Evolutionary conservation across 1,284 basidiomycete genomes (phyloP).

Genomic region (Vanrija sp.): DNA sequence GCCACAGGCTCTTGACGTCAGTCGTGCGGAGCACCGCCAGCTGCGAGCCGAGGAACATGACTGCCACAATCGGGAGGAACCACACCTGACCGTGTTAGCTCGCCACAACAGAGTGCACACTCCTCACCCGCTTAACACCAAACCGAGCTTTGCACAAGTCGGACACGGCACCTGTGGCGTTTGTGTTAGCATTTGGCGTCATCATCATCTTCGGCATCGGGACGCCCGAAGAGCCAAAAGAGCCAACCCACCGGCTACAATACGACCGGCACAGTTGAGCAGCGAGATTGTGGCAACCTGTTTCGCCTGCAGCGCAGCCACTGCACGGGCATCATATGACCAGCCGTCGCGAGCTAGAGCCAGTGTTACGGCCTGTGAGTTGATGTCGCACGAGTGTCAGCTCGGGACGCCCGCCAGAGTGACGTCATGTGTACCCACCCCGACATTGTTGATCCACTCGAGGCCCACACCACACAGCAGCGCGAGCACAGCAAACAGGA

Average conservation of each 20-base stretch:
- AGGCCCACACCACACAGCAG: constrained; percentile 79
- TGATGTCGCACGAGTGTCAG: no score
- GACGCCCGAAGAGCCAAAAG: no score
- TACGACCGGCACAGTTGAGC: constrained; percentile 76
- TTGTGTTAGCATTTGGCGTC: constrained; percentile 1
- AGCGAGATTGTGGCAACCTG: constrained; percentile 82
- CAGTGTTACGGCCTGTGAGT: constrained; percentile 65
- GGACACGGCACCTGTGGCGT: constrained; percentile 59
- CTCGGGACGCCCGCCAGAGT: not conserved
- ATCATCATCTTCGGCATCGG: no score
- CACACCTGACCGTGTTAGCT: constrained; percentile 48
- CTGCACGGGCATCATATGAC: constrained; percentile 61
- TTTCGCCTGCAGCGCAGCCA: constrained; percentile 71
- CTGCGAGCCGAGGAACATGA: constrained; percentile 67
- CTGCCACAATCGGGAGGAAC: constrained; percentile 64
- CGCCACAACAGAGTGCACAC: not conserved
- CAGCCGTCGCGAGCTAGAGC: constrained; percentile 68
- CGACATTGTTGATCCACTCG: constrained; percentile 94
- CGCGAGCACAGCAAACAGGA: constrained; percentile 66
- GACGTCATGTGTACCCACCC: constrained; percentile 37
- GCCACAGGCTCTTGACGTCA: constrained; percentile 64
- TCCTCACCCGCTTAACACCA: constrained; percentile 55
- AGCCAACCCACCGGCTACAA: constrained; percentile 63
- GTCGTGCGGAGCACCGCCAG: constrained; percentile 58
- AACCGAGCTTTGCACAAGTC: constrained; percentile 64